phyloP scores from a whole-genome alignment of 495 filamentous ascomycete genomes.

The Thozetella sp. region DNA sequence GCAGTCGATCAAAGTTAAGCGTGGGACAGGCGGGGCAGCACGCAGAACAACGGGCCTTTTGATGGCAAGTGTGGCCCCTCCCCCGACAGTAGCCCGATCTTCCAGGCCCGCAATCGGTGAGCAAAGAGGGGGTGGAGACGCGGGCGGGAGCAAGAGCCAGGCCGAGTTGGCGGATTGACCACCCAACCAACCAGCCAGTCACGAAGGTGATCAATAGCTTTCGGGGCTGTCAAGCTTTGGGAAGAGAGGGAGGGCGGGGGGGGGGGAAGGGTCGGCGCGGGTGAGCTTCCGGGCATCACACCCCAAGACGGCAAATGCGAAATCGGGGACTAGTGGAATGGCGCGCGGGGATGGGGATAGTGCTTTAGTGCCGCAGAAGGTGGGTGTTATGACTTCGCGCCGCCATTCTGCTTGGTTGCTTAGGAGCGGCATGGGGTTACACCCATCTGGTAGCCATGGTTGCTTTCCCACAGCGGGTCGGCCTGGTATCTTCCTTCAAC shows the following conservation, averaged over 20 bases:
- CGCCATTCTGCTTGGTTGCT: not conserved
- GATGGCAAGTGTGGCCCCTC: too few species aligned
- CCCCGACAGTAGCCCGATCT: too few species aligned
- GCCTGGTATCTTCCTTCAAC: too few species aligned
- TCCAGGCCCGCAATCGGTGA: not conserved
- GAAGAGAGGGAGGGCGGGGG: not conserved
- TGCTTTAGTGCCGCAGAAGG: not conserved
- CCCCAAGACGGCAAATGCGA: too few species aligned
- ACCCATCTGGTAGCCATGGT: too few species aligned
- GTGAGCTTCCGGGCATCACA: too few species aligned
- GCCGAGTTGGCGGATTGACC: too few species aligned
- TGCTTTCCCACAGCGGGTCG: too few species aligned
- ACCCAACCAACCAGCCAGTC: not conserved
- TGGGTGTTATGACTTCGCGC: not conserved
- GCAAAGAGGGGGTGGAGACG: not conserved
- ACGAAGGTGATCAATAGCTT: not conserved
- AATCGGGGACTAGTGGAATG: not conserved
- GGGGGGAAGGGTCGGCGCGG: too few species aligned
- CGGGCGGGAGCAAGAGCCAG: too few species aligned
- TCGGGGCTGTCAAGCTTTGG: not conserved
- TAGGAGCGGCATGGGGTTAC: too few species aligned
- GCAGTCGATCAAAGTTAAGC: not conserved
- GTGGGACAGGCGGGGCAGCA: not conserved
- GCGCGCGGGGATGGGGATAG: not conserved
- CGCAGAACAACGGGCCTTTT: too few species aligned